These are phyloP conservation scores for Cytospora schulzeri DNA, from an alignment of 2,329 filamentous ascomycete genomes.

Conservation along the genomic window DNA sequence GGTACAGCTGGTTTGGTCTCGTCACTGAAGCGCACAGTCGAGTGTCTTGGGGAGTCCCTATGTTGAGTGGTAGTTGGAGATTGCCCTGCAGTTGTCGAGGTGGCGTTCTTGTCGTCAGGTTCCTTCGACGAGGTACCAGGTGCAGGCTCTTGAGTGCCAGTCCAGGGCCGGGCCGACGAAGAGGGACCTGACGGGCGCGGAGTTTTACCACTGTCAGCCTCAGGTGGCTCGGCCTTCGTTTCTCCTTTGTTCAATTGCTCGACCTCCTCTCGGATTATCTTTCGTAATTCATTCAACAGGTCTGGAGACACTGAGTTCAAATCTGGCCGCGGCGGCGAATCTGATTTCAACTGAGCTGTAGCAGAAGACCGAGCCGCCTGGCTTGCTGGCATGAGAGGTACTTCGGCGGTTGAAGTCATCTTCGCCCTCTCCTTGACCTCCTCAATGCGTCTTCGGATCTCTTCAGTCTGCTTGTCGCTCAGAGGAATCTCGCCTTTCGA, in stretches of 20 bases:
- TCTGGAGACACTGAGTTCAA: constrained; percentile 25
- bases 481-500: constrained; percentile 23
- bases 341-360: background rate
- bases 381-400: constrained; percentile 1
- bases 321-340: constrained; percentile 2
- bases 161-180: constrained; percentile 7
- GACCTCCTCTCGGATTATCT: constrained; percentile 32
- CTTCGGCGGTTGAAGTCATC: constrained; percentile 6
- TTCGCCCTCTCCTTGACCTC: constrained; percentile 12
- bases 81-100: constrained; percentile 6
- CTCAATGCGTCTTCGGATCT: constrained; percentile 20
- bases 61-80: constrained; percentile 5
- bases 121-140: constrained; percentile 9
- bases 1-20: constrained; percentile 24
- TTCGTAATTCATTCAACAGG: constrained; percentile 30
- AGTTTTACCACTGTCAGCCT: background rate
- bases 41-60: constrained; percentile 7
- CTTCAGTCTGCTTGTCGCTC: constrained; percentile 16
- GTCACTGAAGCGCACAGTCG: constrained; percentile 26
- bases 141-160: background rate
- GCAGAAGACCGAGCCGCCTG: background rate
- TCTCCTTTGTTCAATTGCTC: constrained; percentile 23
- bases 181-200: constrained; percentile 11
- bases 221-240: constrained; percentile 4
- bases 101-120: constrained; percentile 11